Evolutionary conservation across 1,139 yeast genomes (phyloP), one percentile per base, ranked within the genome.

Genomic region (Hemisphaericaspora xylofermentans): DNA sequence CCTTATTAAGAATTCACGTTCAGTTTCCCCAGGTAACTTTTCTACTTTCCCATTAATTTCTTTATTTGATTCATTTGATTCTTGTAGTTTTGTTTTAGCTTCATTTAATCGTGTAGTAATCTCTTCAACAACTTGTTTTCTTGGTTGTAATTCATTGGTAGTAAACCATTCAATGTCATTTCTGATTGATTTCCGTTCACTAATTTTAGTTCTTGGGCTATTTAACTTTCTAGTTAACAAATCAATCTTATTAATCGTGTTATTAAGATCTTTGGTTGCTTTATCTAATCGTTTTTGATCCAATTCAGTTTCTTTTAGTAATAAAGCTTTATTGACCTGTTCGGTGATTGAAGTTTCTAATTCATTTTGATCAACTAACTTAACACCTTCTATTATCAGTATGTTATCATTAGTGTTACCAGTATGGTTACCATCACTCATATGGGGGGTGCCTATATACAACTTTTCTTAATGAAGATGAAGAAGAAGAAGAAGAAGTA

Each of bases 1-100:
- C 48, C 98, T 71, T 0, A 93, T 78, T 47, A 93, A 68, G 56
- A 65, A 93, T 41, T 91, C 98, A 43, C 79, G 79, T 52, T 86
- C 88, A 0, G 87, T 64, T 56, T 93, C 98, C 17, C 78, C 86
- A 0, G 85, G 79, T 6, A 77, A 66, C 44, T 61, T 63, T 16
- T 54, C 67, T 19, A 58, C 25, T 24, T 32, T 33, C 5, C 39
- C 71, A 14, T 59, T 27, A 35, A 33, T 24, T 41, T 40, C 42
- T 40, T 24, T 24, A 5, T 44, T 42, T 24, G 14, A 9, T 26
- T 31, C 14, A n/a, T 31, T 19, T 16, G 29, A 33, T 43, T 38
- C 55, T 41, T 35, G 61, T 38, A 42, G 55, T 57, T 45, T 58
- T 19, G 46, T 47, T 27, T 58, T 48, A 36, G 56, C 59, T 16